Evolutionary conservation across 2,329 filamentous ascomycete species (phyloP), one percentile per base, ranked within the genome.

Genomic region (Iodosphaeria phyllophila): DNA sequence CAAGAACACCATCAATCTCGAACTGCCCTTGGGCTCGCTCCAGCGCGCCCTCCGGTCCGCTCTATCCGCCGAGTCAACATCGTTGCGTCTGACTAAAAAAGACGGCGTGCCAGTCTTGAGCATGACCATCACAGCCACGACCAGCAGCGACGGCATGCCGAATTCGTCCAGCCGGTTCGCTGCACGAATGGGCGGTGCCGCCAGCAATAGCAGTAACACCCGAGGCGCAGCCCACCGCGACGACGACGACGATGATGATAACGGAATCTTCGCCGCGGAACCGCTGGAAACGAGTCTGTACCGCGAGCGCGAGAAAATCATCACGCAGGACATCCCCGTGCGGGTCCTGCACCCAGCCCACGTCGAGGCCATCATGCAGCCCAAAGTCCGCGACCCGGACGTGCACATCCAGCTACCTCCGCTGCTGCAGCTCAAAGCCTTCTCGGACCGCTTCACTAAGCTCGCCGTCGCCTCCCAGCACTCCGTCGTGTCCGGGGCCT

Each of bases 321-420:
- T 98, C 41, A 92, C 83, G 1, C 89, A 98, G 44, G 83, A 95
- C 49, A 77, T 98, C 19, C 89, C 89, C n/a, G 76, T 95, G 21
- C 74, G 84, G 11, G 83, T 98, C 2, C 64, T 98, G 7, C 72
- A 79, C 29, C 73, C 79, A 3, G 69, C 76, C 26, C 75, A 70
- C 0, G 82, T 95, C n/a, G 78, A 89, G 41, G 77, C 73, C n/a
- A 72, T 95, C 32, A 82, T 92, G 54, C 86, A 98, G 52, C 89
- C 89, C 9, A 72, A 74, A 31, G 82, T 84, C 30, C 74, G 80
- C 30, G 83, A 92, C 38, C 82, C 86, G 19, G 89, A 95, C 41
- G 84, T 93, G 3, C 78, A 95, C 50, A 92, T 98, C 42, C 72
- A 83, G 27, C 62, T 98, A 4, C 89, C 89, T 0, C 74, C 80